Evolutionary conservation across 495 filamentous ascomycete species (phyloP), one percentile per base, ranked within the genome.

Genomic region (Aspergillus bridgeri): DNA sequence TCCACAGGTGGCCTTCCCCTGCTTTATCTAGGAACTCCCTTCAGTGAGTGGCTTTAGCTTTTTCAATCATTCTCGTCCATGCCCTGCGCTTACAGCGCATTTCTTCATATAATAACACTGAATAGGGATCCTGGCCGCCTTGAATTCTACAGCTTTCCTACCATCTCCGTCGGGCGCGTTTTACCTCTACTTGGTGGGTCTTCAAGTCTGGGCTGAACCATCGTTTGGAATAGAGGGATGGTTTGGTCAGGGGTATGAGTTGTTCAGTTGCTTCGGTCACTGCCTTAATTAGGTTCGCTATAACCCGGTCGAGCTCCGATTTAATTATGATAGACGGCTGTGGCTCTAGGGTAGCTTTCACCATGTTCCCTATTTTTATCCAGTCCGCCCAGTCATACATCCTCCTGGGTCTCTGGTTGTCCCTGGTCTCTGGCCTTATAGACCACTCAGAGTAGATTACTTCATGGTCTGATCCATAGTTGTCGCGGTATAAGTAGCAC

Each of bases 151-250:
- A 64, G 50, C 56, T 64, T 2, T 53, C 54, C 21, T 65, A 51
- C 63, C 56, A 68, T 51, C 24, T 63, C 15, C 63, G 42, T 7
- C 60, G 55, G 18, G 60, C 9, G 25, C 51, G 33, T 45, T 69
- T 69, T 13, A 62, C 66, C 42, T 58, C 51, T 15, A 44, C 29
- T 23, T 65, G 54, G 52, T 66, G 56, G 2, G 33, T 27, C 23
- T 66, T 69, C 22, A 64, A 63, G 5, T 62, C 61, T n/a, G 59
- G 59, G 0, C 58, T 64, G 21, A 69, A 69, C 66, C 59, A 69
- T 27, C 56, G 45, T 55, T 66, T 69, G 11, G 61, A 60, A 48
- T 69, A 69, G 21, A 54, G 57, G 20, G 48, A 59, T 57, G 44
- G 64, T 21, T 46, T 23, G 51, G 51, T 11, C 33, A 57, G 6